Percentiles rank a stretch among this genome's conserved stretches.
Evolutionary conservation across 441 rosid species (phyloP).

Genomic region (Gossypium aridum): DNA sequence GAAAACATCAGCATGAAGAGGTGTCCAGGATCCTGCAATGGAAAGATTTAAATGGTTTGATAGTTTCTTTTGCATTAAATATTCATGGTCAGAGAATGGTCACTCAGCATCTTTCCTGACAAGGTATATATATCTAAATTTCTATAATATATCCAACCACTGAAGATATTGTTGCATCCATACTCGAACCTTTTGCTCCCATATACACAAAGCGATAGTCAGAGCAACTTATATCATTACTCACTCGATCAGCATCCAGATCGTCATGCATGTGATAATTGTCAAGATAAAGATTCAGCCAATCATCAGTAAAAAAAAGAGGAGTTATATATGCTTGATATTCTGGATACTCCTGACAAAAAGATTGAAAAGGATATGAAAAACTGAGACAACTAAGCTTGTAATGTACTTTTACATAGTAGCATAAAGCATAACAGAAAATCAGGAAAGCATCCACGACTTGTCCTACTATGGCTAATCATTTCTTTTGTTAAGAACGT

Average conservation of each 20-base stretch:
- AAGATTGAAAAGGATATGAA: slow-evolving; percentile 18
- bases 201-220: slow-evolving; percentile 95
- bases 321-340: slow-evolving; percentile 76
- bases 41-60: slow-evolving; percentile 14
- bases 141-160: slow-evolving; percentile 10
- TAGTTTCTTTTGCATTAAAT: not conserved
- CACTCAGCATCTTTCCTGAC: not conserved
- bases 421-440: not conserved
- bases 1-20: slow-evolving; percentile 96
- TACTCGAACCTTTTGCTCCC: slow-evolving; percentile 83
- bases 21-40: slow-evolving; percentile 89
- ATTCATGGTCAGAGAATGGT: slow-evolving; percentile 6
- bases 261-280: slow-evolving; percentile 60
- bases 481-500: not conserved
- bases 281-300: slow-evolving; percentile 88
- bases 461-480: not conserved
- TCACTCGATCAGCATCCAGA: slow-evolving; percentile 39
- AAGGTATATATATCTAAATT: not conserved
- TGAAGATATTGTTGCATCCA: slow-evolving; percentile 10
- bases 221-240: slow-evolving; percentile 65
- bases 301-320: slow-evolving; percentile 61
- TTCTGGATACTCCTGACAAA: slow-evolving; percentile 80
- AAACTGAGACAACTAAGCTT: slow-evolving; percentile 1
- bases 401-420: not conserved
- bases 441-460: not conserved